Evolutionary conservation across 2,329 filamentous ascomycete species (phyloP).

Genomic region (Fusarium tupiense): DNA sequence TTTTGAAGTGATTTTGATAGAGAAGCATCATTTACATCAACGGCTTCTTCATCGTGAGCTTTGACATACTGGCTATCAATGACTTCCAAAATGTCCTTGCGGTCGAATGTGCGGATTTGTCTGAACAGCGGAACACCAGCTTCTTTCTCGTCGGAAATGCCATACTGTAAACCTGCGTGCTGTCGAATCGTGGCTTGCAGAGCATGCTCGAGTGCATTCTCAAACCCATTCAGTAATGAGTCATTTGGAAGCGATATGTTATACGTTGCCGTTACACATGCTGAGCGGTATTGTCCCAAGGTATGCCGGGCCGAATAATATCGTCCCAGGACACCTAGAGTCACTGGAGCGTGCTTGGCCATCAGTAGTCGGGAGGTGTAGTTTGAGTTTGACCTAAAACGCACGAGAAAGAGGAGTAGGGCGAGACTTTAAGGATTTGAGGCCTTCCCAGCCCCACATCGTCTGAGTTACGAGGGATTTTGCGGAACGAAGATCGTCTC

Average conservation of each 20-base stretch:
- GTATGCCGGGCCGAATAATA: slow-evolving; percentile 15
- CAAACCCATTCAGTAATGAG: rapidly evolving
- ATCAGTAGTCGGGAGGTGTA: neutral
- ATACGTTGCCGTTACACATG: slow-evolving; percentile 6
- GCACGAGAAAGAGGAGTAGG: rapidly evolving
- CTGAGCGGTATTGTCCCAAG: slow-evolving; percentile 16
- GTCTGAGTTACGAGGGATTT: neutral
- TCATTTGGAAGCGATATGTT: neutral
- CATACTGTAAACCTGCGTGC: neutral
- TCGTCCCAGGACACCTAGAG: slow-evolving; percentile 3
- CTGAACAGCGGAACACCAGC: neutral
- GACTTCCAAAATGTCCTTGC: neutral
- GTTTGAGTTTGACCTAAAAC: rapidly evolving
- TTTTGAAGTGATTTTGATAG: neutral
- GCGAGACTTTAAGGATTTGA: neutral
- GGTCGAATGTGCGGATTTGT: neutral
- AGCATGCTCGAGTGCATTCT: neutral
- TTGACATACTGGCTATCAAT: rapidly evolving
- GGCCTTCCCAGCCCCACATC: neutral
- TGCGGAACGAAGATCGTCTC: neutral
- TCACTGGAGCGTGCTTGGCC: rapidly evolving
- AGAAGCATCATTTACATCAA: rapidly evolving
- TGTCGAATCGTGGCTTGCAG: slow-evolving; percentile 6
- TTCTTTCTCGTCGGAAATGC: neutral
- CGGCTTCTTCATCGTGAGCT: rapidly evolving